Conservation (phyloP, 2,329 filamentous ascomycete genomes). For the Aspergillus novofumigatus region DNA sequence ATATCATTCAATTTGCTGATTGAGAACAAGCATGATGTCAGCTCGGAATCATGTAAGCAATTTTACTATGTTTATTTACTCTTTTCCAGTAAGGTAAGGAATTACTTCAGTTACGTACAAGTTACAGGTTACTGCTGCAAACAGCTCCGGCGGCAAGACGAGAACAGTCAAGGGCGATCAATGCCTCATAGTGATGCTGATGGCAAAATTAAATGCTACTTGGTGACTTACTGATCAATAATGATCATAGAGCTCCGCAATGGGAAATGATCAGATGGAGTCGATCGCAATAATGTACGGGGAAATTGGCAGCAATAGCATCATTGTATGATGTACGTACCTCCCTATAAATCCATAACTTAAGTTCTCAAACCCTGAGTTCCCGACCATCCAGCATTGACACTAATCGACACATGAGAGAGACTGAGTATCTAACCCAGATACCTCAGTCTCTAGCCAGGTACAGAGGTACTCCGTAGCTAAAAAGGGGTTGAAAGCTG, state of each 20-base stretch:
- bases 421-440: not conserved
- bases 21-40: not conserved
- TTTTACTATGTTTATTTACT: not conserved
- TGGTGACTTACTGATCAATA: not conserved
- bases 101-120: not conserved
- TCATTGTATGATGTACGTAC: not conserved
- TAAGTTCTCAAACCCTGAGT: not conserved
- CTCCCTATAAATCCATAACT: not conserved
- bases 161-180: not conserved
- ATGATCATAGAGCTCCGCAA: not conserved
- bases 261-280: not conserved
- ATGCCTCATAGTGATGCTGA: not conserved
- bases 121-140: not conserved
- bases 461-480: not conserved
- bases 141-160: not conserved
- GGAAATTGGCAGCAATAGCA: not conserved
- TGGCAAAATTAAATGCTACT: too few relatives aligned
- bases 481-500: not conserved
- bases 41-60: not conserved
- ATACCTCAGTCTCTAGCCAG: not conserved
- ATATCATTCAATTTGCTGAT: not conserved
- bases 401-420: too few relatives aligned
- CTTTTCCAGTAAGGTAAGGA: not conserved
- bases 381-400: too few relatives aligned
- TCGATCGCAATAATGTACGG: not conserved